Evolutionary conservation across 73 alveolate genomes (phyloP).

Genomic region (Tetrahymena borealis): DNA sequence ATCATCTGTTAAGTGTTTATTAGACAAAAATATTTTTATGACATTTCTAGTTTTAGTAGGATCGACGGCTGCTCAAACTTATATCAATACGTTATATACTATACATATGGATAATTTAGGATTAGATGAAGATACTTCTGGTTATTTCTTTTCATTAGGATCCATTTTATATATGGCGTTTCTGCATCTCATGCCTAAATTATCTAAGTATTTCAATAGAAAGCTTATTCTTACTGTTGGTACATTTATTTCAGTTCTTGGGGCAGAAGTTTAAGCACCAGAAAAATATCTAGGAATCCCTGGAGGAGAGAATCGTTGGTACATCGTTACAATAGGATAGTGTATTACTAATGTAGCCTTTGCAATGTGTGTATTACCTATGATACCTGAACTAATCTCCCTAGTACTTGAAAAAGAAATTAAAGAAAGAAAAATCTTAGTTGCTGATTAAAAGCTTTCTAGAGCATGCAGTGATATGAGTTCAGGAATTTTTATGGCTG

Average conservation of each 20-base stretch:
- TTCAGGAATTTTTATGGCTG: conserved; percentile 37
- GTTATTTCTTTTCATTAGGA: neutral
- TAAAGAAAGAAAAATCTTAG: neutral
- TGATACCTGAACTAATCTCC: neutral
- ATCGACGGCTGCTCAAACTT: neutral
- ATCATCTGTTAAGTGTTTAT: neutral
- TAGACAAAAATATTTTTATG: neutral
- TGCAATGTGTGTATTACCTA: neutral
- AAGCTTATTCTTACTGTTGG: neutral
- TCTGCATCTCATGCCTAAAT: neutral
- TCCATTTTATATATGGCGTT: neutral
- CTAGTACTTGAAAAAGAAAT: neutral
- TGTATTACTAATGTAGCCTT: neutral
- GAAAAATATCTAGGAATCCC: neutral
- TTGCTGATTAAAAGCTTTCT: neutral
- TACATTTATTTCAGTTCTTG: neutral
- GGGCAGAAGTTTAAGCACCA: neutral
- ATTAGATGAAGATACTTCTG: neutral
- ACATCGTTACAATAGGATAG: neutral
- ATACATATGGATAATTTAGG: neutral
- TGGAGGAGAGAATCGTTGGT: neutral
- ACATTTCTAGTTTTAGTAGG: neutral
- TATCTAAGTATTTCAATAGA: neutral
- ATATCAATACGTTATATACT: neutral
- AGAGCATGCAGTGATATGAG: conserved; percentile 17